phyloP scores from a whole-genome alignment of 306 rosid genomes.

The Rubus parviflorus region DNA sequence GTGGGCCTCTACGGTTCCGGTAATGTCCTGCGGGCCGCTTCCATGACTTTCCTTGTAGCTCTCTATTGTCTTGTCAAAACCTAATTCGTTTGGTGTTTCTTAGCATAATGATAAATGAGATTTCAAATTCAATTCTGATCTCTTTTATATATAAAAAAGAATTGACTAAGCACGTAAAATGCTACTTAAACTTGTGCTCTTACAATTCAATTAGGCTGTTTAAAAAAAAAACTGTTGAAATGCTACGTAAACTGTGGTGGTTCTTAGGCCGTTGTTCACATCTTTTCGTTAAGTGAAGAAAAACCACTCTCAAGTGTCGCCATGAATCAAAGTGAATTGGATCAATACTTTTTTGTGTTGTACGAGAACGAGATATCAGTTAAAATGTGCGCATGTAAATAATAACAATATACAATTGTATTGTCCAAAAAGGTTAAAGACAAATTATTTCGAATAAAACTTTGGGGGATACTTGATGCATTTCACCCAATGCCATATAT shows the following conservation, averaged over 20 bases:
- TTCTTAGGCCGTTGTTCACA: too few species aligned
- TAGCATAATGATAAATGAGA: neutral
- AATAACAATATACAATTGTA: neutral
- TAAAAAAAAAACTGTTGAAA: too few species aligned
- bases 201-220: too few species aligned
- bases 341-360: neutral
- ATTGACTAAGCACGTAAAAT: too few species aligned
- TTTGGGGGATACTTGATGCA: neutral
- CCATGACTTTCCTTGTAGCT: neutral
- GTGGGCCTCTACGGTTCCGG: neutral
- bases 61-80: neutral
- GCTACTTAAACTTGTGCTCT: too few species aligned
- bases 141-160: too few species aligned
- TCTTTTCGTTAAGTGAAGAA: too few species aligned
- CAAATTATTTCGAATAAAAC: neutral
- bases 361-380: neutral
- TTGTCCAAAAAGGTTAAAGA: neutral
- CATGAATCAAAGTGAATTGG: neutral
- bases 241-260: too few species aligned
- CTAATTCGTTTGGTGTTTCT: neutral
- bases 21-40: neutral
- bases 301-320: too few species aligned
- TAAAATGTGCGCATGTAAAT: neutral
- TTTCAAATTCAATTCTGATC: too few species aligned
- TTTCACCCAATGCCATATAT: neutral